Percentiles rank a stretch among this genome's conserved stretches.
These are phyloP conservation scores for Leccinellum albellum DNA, from an alignment of 768 basidiomycete genomes.

Conservation along the genomic window DNA sequence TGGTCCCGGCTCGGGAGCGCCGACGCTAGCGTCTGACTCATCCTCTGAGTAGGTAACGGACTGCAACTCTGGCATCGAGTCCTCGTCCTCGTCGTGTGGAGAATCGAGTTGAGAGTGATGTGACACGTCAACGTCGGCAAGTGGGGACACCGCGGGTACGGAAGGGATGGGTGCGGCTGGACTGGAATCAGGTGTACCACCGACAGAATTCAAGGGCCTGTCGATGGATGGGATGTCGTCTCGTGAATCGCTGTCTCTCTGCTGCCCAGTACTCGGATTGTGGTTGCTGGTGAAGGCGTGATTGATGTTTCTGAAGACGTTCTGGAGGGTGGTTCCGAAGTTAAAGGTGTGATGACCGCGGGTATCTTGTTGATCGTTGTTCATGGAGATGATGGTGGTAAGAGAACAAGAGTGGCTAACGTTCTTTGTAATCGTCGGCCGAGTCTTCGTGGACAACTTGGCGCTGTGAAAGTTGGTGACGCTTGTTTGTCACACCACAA, in stretches of 20 bases:
- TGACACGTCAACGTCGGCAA: slow-evolving; percentile 7
- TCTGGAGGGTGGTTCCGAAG: slow-evolving; percentile 27
- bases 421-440: slow-evolving; percentile 7
- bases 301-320: slow-evolving; percentile 30
- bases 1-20: slow-evolving; percentile 29
- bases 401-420: slow-evolving; percentile 10
- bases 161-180: neutral
- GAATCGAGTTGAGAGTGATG: neutral
- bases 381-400: slow-evolving; percentile 24
- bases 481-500: slow-evolving; percentile 15
- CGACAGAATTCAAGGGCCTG: neutral
- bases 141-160: neutral
- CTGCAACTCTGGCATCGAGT: slow-evolving; percentile 41
- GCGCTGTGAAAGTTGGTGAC: slow-evolving; percentile 2
- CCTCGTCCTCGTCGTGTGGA: slow-evolving; percentile 30
- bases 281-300: slow-evolving; percentile 25
- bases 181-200: slow-evolving; percentile 1
- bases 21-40: slow-evolving; percentile 30
- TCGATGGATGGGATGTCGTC: slow-evolving; percentile 3
- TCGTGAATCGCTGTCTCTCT: neutral
- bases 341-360: slow-evolving; percentile 17
- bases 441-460: neutral
- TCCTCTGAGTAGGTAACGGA: slow-evolving; percentile 38
- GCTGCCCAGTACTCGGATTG: slow-evolving; percentile 1
- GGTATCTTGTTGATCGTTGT: slow-evolving; percentile 9